phyloP scores from a whole-genome alignment of 2,329 filamentous ascomycete genomes.

The Lizonia empirigonia region DNA sequence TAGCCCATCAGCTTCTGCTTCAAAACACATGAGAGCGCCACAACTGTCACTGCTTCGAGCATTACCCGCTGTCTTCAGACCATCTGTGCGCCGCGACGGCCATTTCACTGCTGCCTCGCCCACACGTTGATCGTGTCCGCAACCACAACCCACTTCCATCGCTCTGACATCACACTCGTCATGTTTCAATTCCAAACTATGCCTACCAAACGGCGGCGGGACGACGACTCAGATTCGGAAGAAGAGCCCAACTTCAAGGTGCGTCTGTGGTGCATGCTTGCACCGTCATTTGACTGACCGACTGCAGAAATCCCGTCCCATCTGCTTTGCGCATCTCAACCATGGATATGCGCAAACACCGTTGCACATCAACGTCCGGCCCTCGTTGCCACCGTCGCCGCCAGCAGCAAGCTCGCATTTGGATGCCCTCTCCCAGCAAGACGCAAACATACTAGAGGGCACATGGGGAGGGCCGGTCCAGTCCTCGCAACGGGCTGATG shows the following conservation, averaged over 20 bases:
- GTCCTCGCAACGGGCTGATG: slow-evolving; percentile 27
- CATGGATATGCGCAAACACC: slow-evolving; percentile 27
- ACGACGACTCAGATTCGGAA: slow-evolving; percentile 43
- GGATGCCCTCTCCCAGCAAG: slow-evolving; percentile 31
- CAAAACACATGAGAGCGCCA: slow-evolving; percentile 38
- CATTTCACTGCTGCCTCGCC: slow-evolving; percentile 21
- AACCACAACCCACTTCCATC: slow-evolving; percentile 10
- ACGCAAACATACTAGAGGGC: background rate
- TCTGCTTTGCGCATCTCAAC: slow-evolving; percentile 25
- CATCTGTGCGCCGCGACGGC: slow-evolving; percentile 14
- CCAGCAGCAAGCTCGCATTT: slow-evolving; percentile 33
- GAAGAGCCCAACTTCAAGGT: slow-evolving; percentile 42
- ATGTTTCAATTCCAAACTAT: slow-evolving; percentile 43
- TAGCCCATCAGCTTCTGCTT: slow-evolving; percentile 32
- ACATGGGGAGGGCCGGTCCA: slow-evolving; percentile 23
- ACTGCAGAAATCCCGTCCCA: slow-evolving; percentile 40
- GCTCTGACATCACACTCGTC: slow-evolving; percentile 15
- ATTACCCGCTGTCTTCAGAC: slow-evolving; percentile 23
- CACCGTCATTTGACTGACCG: slow-evolving; percentile 10
- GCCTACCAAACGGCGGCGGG: slow-evolving; percentile 40
- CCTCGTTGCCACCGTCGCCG: slow-evolving; percentile 36
- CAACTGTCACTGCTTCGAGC: slow-evolving; percentile 20
- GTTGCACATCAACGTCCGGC: slow-evolving; percentile 28
- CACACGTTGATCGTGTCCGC: slow-evolving; percentile 32
- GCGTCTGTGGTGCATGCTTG: slow-evolving; percentile 8